Conservation (phyloP, 805 yeast species). For the Hermanozyma aechmeae region DNA sequence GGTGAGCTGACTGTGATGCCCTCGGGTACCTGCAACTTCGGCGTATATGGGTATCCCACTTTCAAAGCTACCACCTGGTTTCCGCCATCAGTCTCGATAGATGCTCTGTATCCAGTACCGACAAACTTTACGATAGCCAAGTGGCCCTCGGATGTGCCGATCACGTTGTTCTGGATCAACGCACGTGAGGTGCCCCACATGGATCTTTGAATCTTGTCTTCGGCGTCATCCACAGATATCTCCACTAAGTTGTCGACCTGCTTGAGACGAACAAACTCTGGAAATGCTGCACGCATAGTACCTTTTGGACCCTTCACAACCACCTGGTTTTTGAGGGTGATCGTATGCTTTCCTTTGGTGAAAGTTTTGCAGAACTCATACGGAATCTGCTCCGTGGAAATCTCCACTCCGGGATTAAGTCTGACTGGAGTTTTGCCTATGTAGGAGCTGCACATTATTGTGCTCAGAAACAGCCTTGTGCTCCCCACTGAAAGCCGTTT, state of each 20-base stretch:
- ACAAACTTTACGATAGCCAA: slow-evolving; percentile 77
- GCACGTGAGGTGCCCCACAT: slow-evolving; percentile 96
- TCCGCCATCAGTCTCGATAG: slow-evolving; percentile 44
- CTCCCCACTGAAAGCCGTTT: slow-evolving; percentile 5
- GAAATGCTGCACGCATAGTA: slow-evolving; percentile 49
- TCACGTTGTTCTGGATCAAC: slow-evolving; percentile 62
- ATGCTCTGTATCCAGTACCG: slow-evolving; percentile 95
- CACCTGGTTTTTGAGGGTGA: slow-evolving; percentile 49
- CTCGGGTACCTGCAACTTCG: slow-evolving; percentile 67
- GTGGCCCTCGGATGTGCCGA: slow-evolving; percentile 93
- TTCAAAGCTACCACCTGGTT: slow-evolving; percentile 60
- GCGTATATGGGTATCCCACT: slow-evolving; percentile 80
- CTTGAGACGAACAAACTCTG: slow-evolving; percentile 56
- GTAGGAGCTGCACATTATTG: slow-evolving; percentile 37
- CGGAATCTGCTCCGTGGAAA: slow-evolving; percentile 38
- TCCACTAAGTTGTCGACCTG: slow-evolving; percentile 29
- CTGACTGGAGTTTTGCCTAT: slow-evolving; percentile 76
- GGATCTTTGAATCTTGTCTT: slow-evolving; percentile 60
- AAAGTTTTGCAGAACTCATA: slow-evolving; percentile 47
- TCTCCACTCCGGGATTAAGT: slow-evolving; percentile 51
- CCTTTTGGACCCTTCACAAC: slow-evolving; percentile 77
- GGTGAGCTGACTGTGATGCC: slow-evolving; percentile 72
- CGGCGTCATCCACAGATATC: slow-evolving; percentile 50
- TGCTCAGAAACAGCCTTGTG: slow-evolving; percentile 7
- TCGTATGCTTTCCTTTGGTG: slow-evolving; percentile 55